Conservation (phyloP, 177 flowering plant genomes). For the Vitis hybrid region DNA sequence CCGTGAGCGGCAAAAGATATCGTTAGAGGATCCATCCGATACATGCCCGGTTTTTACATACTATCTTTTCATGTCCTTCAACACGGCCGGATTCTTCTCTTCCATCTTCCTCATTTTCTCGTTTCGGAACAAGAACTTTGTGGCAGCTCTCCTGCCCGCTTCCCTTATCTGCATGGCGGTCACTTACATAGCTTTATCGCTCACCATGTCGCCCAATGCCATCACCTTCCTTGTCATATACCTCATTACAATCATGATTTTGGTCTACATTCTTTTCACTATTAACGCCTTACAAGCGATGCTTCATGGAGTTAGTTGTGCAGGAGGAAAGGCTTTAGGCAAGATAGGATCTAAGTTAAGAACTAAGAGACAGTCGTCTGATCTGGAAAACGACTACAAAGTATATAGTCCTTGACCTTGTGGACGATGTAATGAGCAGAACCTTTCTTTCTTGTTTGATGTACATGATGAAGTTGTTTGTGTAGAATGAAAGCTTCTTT, state of each 20-base stretch:
- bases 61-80: conserved; percentile 2
- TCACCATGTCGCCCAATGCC: background rate
- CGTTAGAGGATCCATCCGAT: background rate
- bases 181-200: background rate
- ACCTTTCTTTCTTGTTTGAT: no score
- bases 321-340: no score
- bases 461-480: no score
- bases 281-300: no score
- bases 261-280: no score
- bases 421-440: no score
- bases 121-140: background rate
- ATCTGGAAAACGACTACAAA: no score
- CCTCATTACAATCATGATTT: background rate
- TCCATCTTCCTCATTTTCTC: background rate
- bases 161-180: background rate
- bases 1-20: background rate
- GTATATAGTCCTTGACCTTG: no score
- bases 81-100: background rate
- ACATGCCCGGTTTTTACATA: background rate
- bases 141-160: background rate
- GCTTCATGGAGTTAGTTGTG: no score
- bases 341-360: no score
- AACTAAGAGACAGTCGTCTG: no score
- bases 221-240: background rate
- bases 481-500: no score